These are phyloP conservation scores for Rhynchosporium agropyri DNA, from an alignment of 2,329 filamentous ascomycete genomes.

Conservation along the genomic window DNA sequence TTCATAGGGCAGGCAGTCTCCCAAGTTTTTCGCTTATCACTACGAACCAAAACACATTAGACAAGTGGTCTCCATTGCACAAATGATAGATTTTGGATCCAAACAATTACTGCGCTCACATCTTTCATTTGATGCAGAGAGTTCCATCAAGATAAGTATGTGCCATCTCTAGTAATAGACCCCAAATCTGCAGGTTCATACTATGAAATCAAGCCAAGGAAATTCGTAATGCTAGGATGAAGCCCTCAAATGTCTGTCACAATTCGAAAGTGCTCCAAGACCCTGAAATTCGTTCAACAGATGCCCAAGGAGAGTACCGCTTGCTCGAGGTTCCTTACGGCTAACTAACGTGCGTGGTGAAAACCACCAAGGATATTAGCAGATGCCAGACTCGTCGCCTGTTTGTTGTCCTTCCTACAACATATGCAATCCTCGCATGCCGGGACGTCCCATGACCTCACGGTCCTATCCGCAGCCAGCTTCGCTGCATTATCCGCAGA, in stretches of 20 bases:
- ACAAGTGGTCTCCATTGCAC: no score
- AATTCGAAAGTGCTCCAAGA: no score
- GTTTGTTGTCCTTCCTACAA: neutral
- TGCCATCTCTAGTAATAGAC: no score
- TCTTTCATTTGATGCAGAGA: no score
- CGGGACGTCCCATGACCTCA: conserved; percentile 7
- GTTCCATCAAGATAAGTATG: no score
- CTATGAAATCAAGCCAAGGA: no score
- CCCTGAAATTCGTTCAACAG: neutral
- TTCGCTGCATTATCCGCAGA: conserved; percentile 14
- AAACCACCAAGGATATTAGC: neutral
- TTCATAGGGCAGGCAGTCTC: neutral
- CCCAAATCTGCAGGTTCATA: no score
- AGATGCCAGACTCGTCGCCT: neutral
- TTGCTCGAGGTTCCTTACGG: neutral
- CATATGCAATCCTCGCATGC: conserved; percentile 8
- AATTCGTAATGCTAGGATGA: no score
- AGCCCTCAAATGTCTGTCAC: no score
- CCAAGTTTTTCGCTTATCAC: conserved; percentile 1
- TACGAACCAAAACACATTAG: no score
- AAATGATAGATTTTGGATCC: no score
- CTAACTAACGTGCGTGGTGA: neutral
- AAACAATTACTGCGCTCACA: no score
- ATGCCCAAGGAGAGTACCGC: neutral
- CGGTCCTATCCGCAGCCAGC: conserved; percentile 10